Evolutionary conservation across 192 early-diverging fungal genomes (phyloP).

Genomic region (Coemansia umbellata): DNA sequence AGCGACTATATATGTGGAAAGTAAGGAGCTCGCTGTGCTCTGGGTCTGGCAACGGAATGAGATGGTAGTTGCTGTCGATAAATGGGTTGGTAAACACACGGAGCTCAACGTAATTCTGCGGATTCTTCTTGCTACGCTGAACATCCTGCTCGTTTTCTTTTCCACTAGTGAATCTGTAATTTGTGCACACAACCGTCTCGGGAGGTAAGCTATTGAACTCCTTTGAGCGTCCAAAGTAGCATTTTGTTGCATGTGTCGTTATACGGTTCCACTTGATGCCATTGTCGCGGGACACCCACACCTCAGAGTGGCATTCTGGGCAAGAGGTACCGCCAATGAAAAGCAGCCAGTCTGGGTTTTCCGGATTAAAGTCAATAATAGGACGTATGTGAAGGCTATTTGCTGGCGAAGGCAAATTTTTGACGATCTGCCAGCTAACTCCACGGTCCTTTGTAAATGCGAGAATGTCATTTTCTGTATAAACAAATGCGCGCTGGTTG

Average conservation of each 20-base stretch:
- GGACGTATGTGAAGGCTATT: constrained; percentile 63
- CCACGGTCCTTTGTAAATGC: constrained; percentile 61
- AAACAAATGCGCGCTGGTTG: constrained; percentile 60
- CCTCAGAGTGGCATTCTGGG: constrained; percentile 63
- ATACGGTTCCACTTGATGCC: constrained; percentile 70
- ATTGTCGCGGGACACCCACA: constrained; percentile 67
- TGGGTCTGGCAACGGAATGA: constrained; percentile 13
- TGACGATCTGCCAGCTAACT: constrained; percentile 45
- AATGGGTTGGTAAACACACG: constrained; percentile 51
- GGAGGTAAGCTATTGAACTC: constrained; percentile 59
- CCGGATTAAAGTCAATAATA: constrained; percentile 86
- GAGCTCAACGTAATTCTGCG: constrained; percentile 68
- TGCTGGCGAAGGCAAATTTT: constrained; percentile 54
- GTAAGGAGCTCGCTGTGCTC: constrained; percentile 20
- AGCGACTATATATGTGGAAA: constrained; percentile 37
- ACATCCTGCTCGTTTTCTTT: constrained; percentile 52
- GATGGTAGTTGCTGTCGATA: constrained; percentile 2
- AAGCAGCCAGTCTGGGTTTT: constrained; percentile 81
- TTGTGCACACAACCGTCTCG: constrained; percentile 72
- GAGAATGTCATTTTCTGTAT: constrained; percentile 51
- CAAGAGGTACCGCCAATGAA: constrained; percentile 64
- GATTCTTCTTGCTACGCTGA: constrained; percentile 13
- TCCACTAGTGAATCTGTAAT: constrained; percentile 56
- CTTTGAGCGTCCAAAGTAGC: constrained; percentile 67
- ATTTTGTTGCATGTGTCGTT: constrained; percentile 81